A percentile compares a stretch with the other conserved stretches of the same genome.
Conservation (phyloP, 2,329 filamentous ascomycete species). For the Bretziella fagacearum region DNA sequence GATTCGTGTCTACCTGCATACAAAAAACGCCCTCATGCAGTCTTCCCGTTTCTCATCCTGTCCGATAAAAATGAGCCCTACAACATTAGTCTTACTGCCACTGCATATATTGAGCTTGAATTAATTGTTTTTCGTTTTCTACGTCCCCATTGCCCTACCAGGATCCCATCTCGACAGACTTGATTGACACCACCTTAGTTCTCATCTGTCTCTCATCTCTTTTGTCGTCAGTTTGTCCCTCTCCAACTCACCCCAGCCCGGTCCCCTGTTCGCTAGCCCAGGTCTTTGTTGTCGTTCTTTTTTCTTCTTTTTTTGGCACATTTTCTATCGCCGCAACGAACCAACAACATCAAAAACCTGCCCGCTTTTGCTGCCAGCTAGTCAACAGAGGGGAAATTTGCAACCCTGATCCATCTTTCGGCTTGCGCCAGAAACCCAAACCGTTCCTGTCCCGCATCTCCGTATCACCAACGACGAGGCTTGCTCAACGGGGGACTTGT, state of each 20-base stretch:
- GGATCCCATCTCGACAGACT: too few relatives aligned
- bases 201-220: too few relatives aligned
- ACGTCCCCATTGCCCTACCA: not conserved
- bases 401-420: constrained; percentile 2
- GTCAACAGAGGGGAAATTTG: not conserved
- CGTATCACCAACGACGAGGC: not conserved
- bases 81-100: not conserved
- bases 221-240: too few relatives aligned
- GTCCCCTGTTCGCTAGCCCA: too few relatives aligned
- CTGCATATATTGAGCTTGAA: not conserved
- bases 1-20: too few relatives aligned
- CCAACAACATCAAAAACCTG: not conserved
- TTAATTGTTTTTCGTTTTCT: not conserved
- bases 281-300: too few relatives aligned
- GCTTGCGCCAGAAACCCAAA: not conserved
- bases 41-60: not conserved
- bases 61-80: not conserved
- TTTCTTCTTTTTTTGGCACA: too few relatives aligned
- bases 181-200: too few relatives aligned
- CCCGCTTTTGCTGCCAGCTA: not conserved
- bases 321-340: not conserved
- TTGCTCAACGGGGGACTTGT: not conserved
- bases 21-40: too few relatives aligned
- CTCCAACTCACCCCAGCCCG: too few relatives aligned
- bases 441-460: not conserved